Conservation (phyloP, 2,329 filamentous ascomycete species). For the Blumeriella jaapii region DNA sequence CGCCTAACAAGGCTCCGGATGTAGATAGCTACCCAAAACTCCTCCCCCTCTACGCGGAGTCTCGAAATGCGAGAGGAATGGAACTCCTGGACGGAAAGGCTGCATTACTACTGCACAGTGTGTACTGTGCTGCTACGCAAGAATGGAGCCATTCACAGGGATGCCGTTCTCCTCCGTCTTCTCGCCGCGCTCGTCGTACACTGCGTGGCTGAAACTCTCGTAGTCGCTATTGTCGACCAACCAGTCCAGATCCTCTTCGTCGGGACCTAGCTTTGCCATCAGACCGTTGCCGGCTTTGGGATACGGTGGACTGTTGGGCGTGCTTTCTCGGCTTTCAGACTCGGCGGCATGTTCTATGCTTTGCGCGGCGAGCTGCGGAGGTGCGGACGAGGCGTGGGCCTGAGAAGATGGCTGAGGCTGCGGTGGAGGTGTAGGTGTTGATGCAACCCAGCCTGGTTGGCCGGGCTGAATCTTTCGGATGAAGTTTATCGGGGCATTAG, state of each 20-base stretch:
- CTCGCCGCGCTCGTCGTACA: slow-evolving; percentile 22
- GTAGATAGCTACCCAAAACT: no score
- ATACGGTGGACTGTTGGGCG: slow-evolving; percentile 48
- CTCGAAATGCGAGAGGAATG: no score
- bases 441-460: slow-evolving; percentile 28
- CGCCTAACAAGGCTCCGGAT: no score
- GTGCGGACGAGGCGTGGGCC: slow-evolving; percentile 18
- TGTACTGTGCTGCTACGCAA: background rate
- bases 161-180: slow-evolving; percentile 20
- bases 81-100: no score
- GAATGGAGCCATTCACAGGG: slow-evolving; percentile 7
- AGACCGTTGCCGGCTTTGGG: slow-evolving; percentile 52
- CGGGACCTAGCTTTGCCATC: slow-evolving; percentile 37
- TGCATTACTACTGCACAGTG: no score
- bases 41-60: background rate
- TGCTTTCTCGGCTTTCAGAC: slow-evolving; percentile 34
- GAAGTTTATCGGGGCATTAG: slow-evolving; percentile 30
- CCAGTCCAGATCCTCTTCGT: slow-evolving; percentile 48
- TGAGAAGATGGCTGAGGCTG: slow-evolving; percentile 36
- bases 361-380: slow-evolving; percentile 16
- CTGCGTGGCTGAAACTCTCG: slow-evolving; percentile 26
- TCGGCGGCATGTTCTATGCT: slow-evolving; percentile 9
- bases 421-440: slow-evolving; percentile 48
- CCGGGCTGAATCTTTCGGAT: slow-evolving; percentile 28
- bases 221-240: slow-evolving; percentile 42